Evolutionary conservation across 1,139 yeast genomes (phyloP), one percentile per base, ranked within the genome.

Genomic region (Geotrichum restrictum): DNA sequence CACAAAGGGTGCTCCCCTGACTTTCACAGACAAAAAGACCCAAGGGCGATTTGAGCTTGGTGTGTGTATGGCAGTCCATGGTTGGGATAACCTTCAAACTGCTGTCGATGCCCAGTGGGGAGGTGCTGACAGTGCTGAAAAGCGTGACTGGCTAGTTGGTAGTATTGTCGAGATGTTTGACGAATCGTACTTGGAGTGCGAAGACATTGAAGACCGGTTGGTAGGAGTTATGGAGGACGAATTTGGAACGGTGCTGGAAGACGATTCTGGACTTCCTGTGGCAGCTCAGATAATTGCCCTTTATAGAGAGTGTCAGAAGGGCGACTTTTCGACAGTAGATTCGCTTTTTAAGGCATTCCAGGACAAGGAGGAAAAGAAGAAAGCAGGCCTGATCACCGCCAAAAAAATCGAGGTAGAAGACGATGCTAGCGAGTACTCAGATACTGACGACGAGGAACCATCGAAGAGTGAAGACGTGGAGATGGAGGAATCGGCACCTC

Each of bases 81-180:
- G 79, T 57, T 93, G 98, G 98, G 95, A 88, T 57, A 93, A 87
- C 44, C 74, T 93, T 53, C 77, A 80, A 49, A 84, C 88, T 0
- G 98, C 98, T 0, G 98, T 94, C n/a, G 95, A 82, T n/a, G 88
- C 87, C 66, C 75, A 77, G 38, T 93, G 98, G 98, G 99, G 98
- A 56, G 99, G 98, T 1, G 81, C 95, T 14, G 87, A 87, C 45
- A 85, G 95, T 11, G 80, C 77, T 0, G 98, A 88, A 46, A 93
- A 93, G 69, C 78, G 99, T 64, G 98, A 93, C 66, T 94, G 98
- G 98, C 77, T 91, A 57, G 82, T 89, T 2, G 95, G 89, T 3
- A 75, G 87, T 18, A 80, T 91, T 1, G 80, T 88, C 44, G 98
- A 89, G 41, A 74, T 89, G 53, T 93, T 91, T 64, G 79, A 77